Percentiles rank a stretch among this genome's conserved stretches.
phyloP scores from a whole-genome alignment of 352 stramenopile genomes.

The Phytophthora citricola region DNA sequence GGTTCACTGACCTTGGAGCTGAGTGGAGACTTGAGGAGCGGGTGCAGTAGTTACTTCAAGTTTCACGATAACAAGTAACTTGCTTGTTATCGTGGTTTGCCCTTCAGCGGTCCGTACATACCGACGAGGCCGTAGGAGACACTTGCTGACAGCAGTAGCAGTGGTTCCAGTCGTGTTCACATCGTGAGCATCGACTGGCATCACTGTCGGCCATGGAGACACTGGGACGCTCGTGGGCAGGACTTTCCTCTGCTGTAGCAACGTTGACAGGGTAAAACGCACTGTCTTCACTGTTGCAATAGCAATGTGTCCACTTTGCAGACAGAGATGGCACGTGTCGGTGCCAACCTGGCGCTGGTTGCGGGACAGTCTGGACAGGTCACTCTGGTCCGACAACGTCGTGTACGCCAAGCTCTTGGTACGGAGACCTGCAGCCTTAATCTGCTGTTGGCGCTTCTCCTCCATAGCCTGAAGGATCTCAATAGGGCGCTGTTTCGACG shows the following conservation, averaged over 20 bases:
- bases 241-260: slow-evolving; percentile 13
- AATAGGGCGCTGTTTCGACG: slow-evolving; percentile 63
- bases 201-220: slow-evolving; percentile 64
- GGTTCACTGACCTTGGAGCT: too few species aligned
- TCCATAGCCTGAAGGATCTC: slow-evolving; percentile 75
- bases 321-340: slow-evolving; percentile 77
- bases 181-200: slow-evolving; percentile 72
- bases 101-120: slow-evolving; percentile 61
- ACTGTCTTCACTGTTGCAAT: slow-evolving; percentile 87
- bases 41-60: background rate
- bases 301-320: slow-evolving; percentile 89
- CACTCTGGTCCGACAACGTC: slow-evolving; percentile 50
- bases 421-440: slow-evolving; percentile 65
- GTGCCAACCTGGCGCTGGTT: slow-evolving; percentile 59
- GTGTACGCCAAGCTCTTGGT: slow-evolving; percentile 57
- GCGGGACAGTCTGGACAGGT: slow-evolving; percentile 39
- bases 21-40: background rate
- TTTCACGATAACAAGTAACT: too few species aligned
- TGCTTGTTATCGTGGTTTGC: background rate
- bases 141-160: slow-evolving; percentile 83
- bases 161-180: slow-evolving; percentile 70
- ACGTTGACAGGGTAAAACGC: slow-evolving; percentile 58
- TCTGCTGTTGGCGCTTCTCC: slow-evolving; percentile 73
- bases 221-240: slow-evolving; percentile 37
- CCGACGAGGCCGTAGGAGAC: slow-evolving; percentile 69